These are phyloP conservation scores for Hibiscus trionum DNA, from an alignment of 345 rosid genomes.

Conservation along the genomic window DNA sequence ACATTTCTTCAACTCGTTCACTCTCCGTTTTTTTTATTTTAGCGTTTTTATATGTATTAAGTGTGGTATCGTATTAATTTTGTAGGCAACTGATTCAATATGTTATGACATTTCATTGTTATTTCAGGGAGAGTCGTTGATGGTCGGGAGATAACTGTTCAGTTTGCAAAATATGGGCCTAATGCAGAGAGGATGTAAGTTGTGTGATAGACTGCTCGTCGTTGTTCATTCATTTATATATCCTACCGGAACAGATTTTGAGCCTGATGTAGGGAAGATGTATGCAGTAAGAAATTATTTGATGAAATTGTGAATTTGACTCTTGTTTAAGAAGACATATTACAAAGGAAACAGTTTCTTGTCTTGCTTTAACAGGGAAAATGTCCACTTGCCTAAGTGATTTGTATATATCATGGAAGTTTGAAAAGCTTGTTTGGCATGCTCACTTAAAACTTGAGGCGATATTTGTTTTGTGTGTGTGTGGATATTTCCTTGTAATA, in stretches of 20 bases:
- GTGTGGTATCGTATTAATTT: not conserved
- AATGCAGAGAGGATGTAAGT: constrained; percentile 92
- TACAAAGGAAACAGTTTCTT: not conserved
- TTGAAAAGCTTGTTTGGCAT: not conserved
- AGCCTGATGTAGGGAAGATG: not conserved
- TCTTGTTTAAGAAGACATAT: not conserved
- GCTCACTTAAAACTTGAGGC: not conserved
- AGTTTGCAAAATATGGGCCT: constrained; percentile 93
- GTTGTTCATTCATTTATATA: not conserved
- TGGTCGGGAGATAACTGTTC: constrained; percentile 92
- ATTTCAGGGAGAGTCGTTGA: constrained; percentile 81
- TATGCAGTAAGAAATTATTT: not conserved
- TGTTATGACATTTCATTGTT: not conserved
- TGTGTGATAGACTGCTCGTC: not conserved
- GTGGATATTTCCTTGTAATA: not conserved
- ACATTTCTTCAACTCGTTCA: not conserved
- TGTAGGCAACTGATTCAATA: not conserved
- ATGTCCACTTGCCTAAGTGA: not conserved
- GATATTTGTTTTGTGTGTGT: not conserved
- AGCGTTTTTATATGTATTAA: not conserved
- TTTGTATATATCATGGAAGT: not conserved
- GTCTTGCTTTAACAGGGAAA: not conserved
- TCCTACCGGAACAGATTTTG: not conserved
- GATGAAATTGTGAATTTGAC: not conserved
- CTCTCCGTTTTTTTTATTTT: not conserved